These are phyloP conservation scores for Batrachochytrium dendrobatidis DNA, from an alignment of 371 early-diverging fungal genomes.

Conservation along the genomic window DNA sequence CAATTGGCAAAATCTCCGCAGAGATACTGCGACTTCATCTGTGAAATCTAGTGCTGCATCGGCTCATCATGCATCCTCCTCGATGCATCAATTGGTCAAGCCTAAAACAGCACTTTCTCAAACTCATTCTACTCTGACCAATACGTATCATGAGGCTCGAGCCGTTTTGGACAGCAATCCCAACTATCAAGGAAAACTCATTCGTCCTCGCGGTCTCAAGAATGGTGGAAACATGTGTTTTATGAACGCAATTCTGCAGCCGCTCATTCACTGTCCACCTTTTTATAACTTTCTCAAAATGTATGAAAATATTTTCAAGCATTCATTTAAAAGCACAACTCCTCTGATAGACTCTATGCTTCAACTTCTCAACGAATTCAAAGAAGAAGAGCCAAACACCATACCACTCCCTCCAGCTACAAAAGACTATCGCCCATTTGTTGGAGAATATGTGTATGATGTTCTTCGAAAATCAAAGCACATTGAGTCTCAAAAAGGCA, in stretches of 20 bases:
- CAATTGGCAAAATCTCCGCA: too few species aligned
- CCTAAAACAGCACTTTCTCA: too few species aligned
- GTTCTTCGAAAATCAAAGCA: constrained; percentile 70
- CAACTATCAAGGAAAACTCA: constrained; percentile 28
- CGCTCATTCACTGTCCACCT: constrained; percentile 78
- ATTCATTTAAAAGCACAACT: constrained; percentile 59
- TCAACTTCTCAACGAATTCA: constrained; percentile 70
- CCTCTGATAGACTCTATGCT: constrained; percentile 81
- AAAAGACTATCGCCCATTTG: constrained; percentile 51
- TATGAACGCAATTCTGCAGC: constrained; percentile 91
- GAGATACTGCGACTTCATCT: too few species aligned
- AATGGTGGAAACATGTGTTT: constrained; percentile 96
- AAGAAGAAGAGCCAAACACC: constrained; percentile 21
- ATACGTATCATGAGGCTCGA: too few species aligned
- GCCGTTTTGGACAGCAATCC: too few species aligned
- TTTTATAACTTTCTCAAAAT: constrained; percentile 76
- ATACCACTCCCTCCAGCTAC: constrained; percentile 5
- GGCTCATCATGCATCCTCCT: too few species aligned
- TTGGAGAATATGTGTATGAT: constrained; percentile 88
- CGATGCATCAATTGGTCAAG: too few species aligned
- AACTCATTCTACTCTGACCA: too few species aligned
- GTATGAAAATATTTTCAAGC: constrained; percentile 18
- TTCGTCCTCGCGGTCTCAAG: constrained; percentile 85
- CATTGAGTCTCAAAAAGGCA: constrained; percentile 78
- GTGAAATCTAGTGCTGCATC: too few species aligned